Base-by-base conservation (phyloP, 179 eudicot genomes). In the Camellia oleifera region DNA sequence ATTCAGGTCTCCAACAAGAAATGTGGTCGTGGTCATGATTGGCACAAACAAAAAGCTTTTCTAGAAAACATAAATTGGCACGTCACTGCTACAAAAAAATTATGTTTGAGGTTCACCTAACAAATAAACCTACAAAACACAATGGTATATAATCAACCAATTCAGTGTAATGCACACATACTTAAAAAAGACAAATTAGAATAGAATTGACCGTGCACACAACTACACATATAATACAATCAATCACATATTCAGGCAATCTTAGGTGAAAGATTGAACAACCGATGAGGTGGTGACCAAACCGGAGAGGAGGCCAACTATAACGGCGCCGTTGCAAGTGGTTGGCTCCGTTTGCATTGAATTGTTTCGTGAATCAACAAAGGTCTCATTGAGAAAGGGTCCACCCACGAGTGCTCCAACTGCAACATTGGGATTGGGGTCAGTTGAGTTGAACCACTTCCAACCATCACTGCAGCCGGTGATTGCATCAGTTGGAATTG, bases 321-420 rank as follows among this genome's bases (percentile, higher is more conserved):
- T 68, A 20, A 89, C 79, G 76, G 99, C 99, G 76, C 87, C 87
- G 82, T 94, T 94, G 81, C 92, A 95, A 6, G 94, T 89, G 80
- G 77, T 91, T 20, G 99, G 97, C 80, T 95, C 98, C 6, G 77
- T 78, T 88, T 95, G 99, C 94, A 84, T 86, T 0, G 95, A 83
- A 69, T 95, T 94, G 83, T 94, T 94, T 53, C 99, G 84, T 0
- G 86, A 81, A 82, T 95, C 99, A 0, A 88, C 72, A 69, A 67
- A 95, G 0, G 94, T 89, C 54, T 90, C 99, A 32, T 94, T 94
- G 57, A 81, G 53, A 79, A 87, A 95, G 0, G 99, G 99, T n/a
- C 99, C 99, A 12, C 98, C 99, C 3, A 94, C 94, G 45, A 95
- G 90, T 14, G 88, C 99, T 60, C 99, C 99, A 26, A 80, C 77